Percentiles rank a stretch among this genome's conserved stretches.
Conservation (phyloP, 768 basidiomycete species). For the Tremella mesenterica region DNA sequence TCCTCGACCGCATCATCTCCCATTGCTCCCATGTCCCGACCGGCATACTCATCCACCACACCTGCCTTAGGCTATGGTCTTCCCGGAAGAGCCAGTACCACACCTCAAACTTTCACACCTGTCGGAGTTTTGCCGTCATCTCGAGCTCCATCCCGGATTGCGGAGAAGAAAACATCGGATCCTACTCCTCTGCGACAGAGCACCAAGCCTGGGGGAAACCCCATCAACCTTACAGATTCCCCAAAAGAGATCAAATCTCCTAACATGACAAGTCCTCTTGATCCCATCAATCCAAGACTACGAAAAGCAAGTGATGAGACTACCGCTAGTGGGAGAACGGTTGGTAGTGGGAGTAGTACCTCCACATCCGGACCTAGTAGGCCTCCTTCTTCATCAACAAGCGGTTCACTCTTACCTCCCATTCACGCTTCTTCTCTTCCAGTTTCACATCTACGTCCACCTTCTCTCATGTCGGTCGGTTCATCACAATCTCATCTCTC, state of each 20-base stretch:
- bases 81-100: background rate
- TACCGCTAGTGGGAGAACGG: background rate
- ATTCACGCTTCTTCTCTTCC: background rate
- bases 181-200: constrained; percentile 30
- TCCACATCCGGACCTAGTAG: background rate
- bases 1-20: constrained; percentile 4
- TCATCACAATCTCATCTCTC: constrained; percentile 1
- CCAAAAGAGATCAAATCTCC: constrained; percentile 1
- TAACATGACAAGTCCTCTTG: too few species aligned
- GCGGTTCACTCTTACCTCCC: background rate
- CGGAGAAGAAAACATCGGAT: constrained; percentile 24
- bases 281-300: background rate
- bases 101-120: background rate
- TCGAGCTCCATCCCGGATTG: background rate
- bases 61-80: background rate
- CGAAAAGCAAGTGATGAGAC: background rate
- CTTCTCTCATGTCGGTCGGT: background rate
- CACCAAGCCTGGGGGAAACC: background rate
- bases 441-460: background rate
- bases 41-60: constrained; percentile 6
- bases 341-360: background rate
- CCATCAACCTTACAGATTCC: background rate
- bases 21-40: background rate
- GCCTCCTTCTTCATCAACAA: background rate
- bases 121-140: constrained; percentile 1